Base-by-base conservation (phyloP, 345 rosid genomes). In the Populus simonii region DNA sequence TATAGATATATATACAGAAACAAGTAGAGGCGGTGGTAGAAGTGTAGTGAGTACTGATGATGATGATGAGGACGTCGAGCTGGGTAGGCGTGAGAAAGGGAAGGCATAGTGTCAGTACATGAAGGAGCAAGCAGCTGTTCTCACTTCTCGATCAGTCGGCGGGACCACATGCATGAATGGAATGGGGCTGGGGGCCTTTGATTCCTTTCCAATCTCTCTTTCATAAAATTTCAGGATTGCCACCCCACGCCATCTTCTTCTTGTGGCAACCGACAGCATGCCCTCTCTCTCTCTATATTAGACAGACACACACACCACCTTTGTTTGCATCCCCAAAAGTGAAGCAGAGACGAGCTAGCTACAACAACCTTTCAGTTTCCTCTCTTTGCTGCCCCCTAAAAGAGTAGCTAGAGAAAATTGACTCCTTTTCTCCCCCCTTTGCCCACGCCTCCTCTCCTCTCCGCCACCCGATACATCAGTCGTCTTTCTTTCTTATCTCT, bases 301-400 rank as follows among this genome's bases (percentile, higher is more conserved):
- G 29, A 65, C 51, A 33, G 36, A 45, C 51, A 45, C 17, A 45
- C 0, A 45, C 51, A 13, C 17, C 51, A 45, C 51, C 51, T 45
- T 45, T 15, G 51, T 13, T 15, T 13, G 51, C 51, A 45, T 5
- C 17, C 49, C 49, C 17, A 45, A 45, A 45, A 45, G 49, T 45
- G 49, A 45, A 45, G 49, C 16, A 45, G 49, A 45, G 16, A 45
- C 0, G 49, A 45, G 49, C 27, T 2, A 31, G 33, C 76, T 33
- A 29, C 9, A 55, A 9, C 57, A 45, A 45, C 25, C 43, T 38
- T 29, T 12, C 57, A 5, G 23, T 47, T 17, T 53, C 23, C 68
- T 66, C 77, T 65, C 80, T 85, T 85, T 84, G 89, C 80, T 87
- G 94, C 89, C 77, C 89, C 93, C 93, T 81, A 83, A 89, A 87